These are phyloP conservation scores for Gentiana straminea DNA, from an alignment of 257 asterid genomes.

Conservation along the genomic window DNA sequence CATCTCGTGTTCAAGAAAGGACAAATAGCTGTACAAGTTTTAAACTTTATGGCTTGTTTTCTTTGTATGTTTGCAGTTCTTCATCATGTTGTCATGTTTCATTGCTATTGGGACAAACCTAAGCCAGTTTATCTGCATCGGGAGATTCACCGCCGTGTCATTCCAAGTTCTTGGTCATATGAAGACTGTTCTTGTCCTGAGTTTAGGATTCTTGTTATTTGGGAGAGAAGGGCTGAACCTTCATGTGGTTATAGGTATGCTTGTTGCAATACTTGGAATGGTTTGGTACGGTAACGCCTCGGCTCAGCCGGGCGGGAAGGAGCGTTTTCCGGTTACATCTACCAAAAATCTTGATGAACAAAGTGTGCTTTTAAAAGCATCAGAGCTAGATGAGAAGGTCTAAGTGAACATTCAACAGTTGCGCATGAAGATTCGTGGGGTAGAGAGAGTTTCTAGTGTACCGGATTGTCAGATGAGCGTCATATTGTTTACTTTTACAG, in stretches of 20 bases:
- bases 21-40: too few species aligned
- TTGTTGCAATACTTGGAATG: slow-evolving; percentile 58
- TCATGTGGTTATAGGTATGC: slow-evolving; percentile 60
- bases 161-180: slow-evolving; percentile 82
- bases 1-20: too few species aligned
- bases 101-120: slow-evolving; percentile 76
- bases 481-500: too few species aligned
- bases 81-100: slow-evolving; percentile 42
- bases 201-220: slow-evolving; percentile 62
- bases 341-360: slow-evolving; percentile 24
- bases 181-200: slow-evolving; percentile 66
- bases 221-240: slow-evolving; percentile 63
- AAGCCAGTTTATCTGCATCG: slow-evolving; percentile 85
- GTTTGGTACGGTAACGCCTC: slow-evolving; percentile 66
- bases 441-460: too few species aligned
- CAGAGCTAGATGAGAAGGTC: slow-evolving; percentile 31
- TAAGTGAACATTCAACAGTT: slow-evolving; percentile 8
- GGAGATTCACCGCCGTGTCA: slow-evolving; percentile 80
- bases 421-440: too few species aligned
- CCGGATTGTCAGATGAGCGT: too few species aligned
- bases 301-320: slow-evolving; percentile 64
- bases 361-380: slow-evolving; percentile 24
- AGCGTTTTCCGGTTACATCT: slow-evolving; percentile 18
- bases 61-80: slow-evolving; percentile 27
- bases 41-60: not conserved